Base-by-base conservation (phyloP, 108 stramenopile species). In the Fragilariopsis cylindrus region DNA sequence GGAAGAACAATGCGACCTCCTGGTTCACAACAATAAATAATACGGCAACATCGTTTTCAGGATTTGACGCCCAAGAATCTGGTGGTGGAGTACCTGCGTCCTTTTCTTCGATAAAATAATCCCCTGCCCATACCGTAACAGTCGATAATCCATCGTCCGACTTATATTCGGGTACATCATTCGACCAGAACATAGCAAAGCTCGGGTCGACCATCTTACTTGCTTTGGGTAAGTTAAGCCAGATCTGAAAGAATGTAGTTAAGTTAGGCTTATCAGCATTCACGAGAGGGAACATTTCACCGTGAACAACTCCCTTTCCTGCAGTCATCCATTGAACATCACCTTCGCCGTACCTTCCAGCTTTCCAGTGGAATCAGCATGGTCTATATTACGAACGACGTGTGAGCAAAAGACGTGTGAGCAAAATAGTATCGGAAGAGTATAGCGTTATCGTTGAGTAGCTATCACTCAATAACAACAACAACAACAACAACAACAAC, bases 291-390 rank as follows among this genome's bases (percentile, higher is more conserved):
- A 89, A 89, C 84, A 87, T 89, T 81, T 91, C 91, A 2, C 82
- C 85, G 62, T 97, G 96, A 6, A 92, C 86, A 21, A 95, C 76
- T 13, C 96, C 96, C 19, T 57, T 53, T 15, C 92, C 96, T 7
- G 96, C 94, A 3, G 94, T 95, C 93, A 97, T 92, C 94, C 93
- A 95, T 79, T 97, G 96, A 5, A 97, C 71, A 77, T 95, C 94
- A 9, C 87, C 88, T 40, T 75, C 50, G 7, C 91, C 91, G 76
- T 88, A 90, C 5, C 86, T 71, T 18, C 85, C 89, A 1, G 67
- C 81, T 93, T 92, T 3, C 94, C 94, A 21, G 83, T 46, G 41
- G 76, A 81, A 77, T 97, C 94, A 40, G 83, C 76, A 66, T 97
- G 94, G 58, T 93, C 90, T 58, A 97, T 85, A 30, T 30, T 30